Evolutionary conservation across 345 rosid species (phyloP).

Genomic region (Raphanus raphanistrum): DNA sequence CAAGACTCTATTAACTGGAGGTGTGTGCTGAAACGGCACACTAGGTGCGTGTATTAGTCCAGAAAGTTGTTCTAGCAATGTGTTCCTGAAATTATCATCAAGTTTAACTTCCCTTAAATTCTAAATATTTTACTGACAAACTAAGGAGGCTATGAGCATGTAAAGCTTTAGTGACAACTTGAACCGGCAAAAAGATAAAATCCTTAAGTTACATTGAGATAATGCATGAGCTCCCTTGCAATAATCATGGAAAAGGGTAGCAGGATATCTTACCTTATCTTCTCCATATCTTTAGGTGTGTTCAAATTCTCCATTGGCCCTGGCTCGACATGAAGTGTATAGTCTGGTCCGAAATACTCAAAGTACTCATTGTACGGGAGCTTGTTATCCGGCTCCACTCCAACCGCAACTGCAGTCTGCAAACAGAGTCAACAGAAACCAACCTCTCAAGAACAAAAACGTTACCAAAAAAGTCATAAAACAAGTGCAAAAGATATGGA

Average conservation of each 20-base stretch:
- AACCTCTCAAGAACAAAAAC: slow-evolving; percentile 27
- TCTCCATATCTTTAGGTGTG: slow-evolving; percentile 78
- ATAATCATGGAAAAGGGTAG: not conserved
- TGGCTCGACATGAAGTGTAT: slow-evolving; percentile 88
- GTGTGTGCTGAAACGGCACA: slow-evolving; percentile 44
- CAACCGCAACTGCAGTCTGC: slow-evolving; percentile 98
- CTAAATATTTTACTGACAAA: not conserved
- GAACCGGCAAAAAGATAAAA: not conserved
- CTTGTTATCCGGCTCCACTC: slow-evolving; percentile 91
- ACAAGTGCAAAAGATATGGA: slow-evolving; percentile 1
- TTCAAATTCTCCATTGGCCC: slow-evolving; percentile 78
- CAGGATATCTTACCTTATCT: slow-evolving; percentile 60
- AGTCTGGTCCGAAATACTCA: slow-evolving; percentile 96
- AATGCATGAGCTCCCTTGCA: too few relatives aligned
- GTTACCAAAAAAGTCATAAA: not conserved
- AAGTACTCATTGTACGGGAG: slow-evolving; percentile 92
- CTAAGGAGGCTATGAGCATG: slow-evolving; percentile 3
- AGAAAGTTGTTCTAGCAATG: slow-evolving; percentile 42
- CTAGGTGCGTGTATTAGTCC: slow-evolving; percentile 43
- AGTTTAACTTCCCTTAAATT: slow-evolving; percentile 3
- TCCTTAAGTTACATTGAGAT: too few relatives aligned
- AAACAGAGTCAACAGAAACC: slow-evolving; percentile 20
- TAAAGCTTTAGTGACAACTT: slow-evolving; percentile 4
- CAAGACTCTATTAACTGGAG: slow-evolving; percentile 40
- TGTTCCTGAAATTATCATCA: slow-evolving; percentile 39